Conservation (phyloP, 106 monocot species). For the Dendrobium officinale region DNA sequence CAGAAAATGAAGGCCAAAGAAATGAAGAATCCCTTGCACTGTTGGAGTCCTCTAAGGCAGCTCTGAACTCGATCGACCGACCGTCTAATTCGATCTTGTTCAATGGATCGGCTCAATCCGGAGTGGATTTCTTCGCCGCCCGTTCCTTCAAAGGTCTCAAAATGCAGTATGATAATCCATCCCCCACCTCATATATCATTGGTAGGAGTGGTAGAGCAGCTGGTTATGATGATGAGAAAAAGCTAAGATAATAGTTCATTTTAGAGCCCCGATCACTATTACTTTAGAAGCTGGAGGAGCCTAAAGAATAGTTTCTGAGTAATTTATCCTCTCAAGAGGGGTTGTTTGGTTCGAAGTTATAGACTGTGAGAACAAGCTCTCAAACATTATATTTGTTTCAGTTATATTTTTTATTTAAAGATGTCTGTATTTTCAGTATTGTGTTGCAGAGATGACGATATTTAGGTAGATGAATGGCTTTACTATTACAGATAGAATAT, state of each 20-base stretch:
- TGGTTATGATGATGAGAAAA: constrained; percentile 56
- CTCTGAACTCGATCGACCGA: constrained; percentile 37
- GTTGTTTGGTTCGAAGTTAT: too few species aligned
- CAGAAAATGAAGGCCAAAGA: constrained; percentile 35
- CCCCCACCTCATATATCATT: constrained; percentile 38
- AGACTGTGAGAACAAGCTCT: too few species aligned
- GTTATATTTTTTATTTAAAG: too few species aligned
- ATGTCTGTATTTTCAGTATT: too few species aligned
- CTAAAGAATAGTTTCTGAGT: background rate
- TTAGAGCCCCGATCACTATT: background rate
- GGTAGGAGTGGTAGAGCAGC: constrained; percentile 76
- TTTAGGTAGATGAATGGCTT: too few species aligned
- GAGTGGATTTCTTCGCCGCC: constrained; percentile 67
- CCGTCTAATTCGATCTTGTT: constrained; percentile 56
- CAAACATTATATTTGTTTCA: too few species aligned
- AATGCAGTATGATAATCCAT: constrained; percentile 37
- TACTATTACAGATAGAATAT: too few species aligned
- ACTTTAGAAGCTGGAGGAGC: background rate
- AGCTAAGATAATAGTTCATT: background rate
- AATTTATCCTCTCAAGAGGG: too few species aligned
- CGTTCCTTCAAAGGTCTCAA: constrained; percentile 71
- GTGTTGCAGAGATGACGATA: too few species aligned
- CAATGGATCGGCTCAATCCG: constrained; percentile 69
- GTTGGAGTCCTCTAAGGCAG: constrained; percentile 45
- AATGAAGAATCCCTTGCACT: constrained; percentile 44